Conservation (phyloP, 1,284 basidiomycete species). For the Ustilago crameri region DNA sequence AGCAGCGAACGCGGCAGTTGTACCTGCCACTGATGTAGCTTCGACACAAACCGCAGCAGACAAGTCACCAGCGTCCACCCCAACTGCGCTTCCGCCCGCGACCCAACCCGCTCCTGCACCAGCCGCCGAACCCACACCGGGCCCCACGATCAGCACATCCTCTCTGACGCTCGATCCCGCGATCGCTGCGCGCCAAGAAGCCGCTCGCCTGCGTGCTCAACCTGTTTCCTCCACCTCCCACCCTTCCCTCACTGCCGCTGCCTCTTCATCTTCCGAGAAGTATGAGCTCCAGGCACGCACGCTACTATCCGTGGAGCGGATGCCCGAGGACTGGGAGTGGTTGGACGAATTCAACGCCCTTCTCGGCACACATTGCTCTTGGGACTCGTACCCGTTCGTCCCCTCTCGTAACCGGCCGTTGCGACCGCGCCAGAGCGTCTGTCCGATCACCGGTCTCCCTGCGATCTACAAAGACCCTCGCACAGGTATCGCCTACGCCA, state of each 20-base stretch:
- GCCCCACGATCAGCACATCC: background rate
- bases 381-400: slow-evolving; percentile 69
- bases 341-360: slow-evolving; percentile 78
- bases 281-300: slow-evolving; percentile 49
- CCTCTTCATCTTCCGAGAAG: background rate
- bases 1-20: too few relatives aligned
- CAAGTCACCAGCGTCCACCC: background rate
- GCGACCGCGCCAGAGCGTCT: slow-evolving; percentile 67
- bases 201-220: slow-evolving; percentile 4
- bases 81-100: background rate
- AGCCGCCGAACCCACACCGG: background rate
- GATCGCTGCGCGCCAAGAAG: slow-evolving; percentile 31
- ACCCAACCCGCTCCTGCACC: slow-evolving; percentile 1
- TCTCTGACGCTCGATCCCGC: slow-evolving; percentile 44
- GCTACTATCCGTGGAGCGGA: slow-evolving; percentile 48
- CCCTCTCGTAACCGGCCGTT: slow-evolving; percentile 69
- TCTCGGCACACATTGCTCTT: slow-evolving; percentile 75
- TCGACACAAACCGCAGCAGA: background rate
- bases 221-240: background rate
- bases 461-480: slow-evolving; percentile 78
- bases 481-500: slow-evolving; percentile 80
- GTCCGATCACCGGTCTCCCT: slow-evolving; percentile 70
- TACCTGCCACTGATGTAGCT: too few relatives aligned
- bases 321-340: slow-evolving; percentile 70
- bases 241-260: background rate